phyloP scores from a whole-genome alignment of 768 basidiomycete species.

The Coprinopsis sp. region DNA sequence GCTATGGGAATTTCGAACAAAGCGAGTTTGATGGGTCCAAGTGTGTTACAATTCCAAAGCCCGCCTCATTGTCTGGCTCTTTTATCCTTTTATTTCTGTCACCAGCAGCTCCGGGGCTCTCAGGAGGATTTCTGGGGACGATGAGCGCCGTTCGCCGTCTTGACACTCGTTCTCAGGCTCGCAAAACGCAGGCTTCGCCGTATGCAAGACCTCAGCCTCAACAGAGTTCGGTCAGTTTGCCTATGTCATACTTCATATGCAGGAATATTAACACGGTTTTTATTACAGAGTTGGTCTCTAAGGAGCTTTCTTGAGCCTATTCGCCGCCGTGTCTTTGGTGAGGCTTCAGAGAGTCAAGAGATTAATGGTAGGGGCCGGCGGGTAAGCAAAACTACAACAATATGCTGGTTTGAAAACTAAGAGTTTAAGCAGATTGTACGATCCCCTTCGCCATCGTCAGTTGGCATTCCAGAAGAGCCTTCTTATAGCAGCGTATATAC shows the following conservation, averaged over 20 bases:
- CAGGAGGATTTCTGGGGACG: conserved; percentile 10
- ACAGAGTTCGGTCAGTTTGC: conserved; percentile 21
- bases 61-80: conserved; percentile 11
- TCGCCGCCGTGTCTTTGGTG: conserved; percentile 6
- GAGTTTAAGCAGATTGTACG: not conserved
- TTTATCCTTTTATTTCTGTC: conserved; percentile 18
- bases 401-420: not conserved
- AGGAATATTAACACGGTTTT: not conserved
- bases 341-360: not conserved
- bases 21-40: not conserved
- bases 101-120: conserved; percentile 9
- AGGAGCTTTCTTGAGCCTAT: conserved; percentile 6
- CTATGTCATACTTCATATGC: too few species aligned
- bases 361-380: not conserved
- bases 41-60: not conserved
- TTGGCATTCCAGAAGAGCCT: not conserved
- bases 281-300: conserved; percentile 5
- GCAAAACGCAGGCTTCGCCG: conserved; percentile 37
- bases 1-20: not conserved
- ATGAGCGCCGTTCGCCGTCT: conserved; percentile 57
- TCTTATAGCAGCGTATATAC: not conserved
- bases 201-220: conserved; percentile 51
- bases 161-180: conserved; percentile 32
- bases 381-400: not conserved
- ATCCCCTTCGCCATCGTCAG: not conserved